Evolutionary conservation across 139 green algal species (phyloP).

Genomic region (Bryopsis sp.): DNA sequence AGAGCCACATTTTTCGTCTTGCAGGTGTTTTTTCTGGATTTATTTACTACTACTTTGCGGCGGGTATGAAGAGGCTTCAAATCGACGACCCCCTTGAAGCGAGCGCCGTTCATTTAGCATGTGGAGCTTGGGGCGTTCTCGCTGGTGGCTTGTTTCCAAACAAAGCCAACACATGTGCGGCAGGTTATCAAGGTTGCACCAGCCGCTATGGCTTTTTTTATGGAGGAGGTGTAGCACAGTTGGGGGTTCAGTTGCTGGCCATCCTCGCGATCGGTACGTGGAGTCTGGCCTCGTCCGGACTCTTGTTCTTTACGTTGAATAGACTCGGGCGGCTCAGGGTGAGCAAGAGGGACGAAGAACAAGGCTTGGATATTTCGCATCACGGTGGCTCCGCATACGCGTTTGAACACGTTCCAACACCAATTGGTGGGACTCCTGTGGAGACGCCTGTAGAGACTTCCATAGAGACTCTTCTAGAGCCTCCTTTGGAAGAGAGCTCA

Average conservation of each 20-base stretch:
- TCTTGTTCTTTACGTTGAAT: background rate
- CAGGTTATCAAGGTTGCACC: background rate
- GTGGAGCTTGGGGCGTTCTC: slow-evolving; percentile 34
- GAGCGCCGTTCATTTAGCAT: slow-evolving; percentile 15
- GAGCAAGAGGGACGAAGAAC: slow-evolving; percentile 3
- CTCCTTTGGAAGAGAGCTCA: too few relatives aligned
- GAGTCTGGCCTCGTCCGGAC: background rate
- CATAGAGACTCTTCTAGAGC: too few relatives aligned
- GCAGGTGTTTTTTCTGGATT: background rate
- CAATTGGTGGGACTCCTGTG: too few relatives aligned
- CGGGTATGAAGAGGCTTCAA: background rate
- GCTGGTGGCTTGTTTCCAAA: slow-evolving; percentile 29
- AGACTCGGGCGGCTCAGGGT: background rate
- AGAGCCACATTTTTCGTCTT: too few relatives aligned
- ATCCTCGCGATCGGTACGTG: background rate
- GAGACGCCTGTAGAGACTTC: too few relatives aligned
- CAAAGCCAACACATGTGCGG: background rate
- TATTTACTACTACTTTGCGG: background rate
- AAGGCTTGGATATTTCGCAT: slow-evolving; percentile 7
- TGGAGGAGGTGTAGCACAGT: slow-evolving; percentile 1
- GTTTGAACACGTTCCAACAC: too few relatives aligned
- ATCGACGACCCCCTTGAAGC: background rate
- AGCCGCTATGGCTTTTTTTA: slow-evolving; percentile 14
- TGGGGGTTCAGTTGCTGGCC: slow-evolving; percentile 8
- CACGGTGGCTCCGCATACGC: slow-evolving; percentile 13